Evolutionary conservation across 176 grass and related monocot genomes (phyloP).

Genomic region (Luzula sylvatica): DNA sequence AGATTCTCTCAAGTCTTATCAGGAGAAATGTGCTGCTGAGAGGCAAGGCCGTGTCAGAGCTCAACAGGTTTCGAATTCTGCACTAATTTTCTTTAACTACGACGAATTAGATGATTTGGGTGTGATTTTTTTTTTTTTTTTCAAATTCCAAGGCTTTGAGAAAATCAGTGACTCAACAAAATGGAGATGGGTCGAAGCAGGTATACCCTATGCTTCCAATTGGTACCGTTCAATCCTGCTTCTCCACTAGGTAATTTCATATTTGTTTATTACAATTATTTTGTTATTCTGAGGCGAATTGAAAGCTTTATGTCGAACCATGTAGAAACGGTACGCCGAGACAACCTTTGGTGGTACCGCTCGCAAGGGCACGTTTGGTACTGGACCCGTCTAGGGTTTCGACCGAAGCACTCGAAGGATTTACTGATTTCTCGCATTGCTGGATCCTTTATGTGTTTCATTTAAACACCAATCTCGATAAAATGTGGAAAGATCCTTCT

Average conservation of each 20-base stretch:
- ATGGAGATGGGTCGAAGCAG: conserved; percentile 10
- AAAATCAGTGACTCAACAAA: conserved; percentile 34
- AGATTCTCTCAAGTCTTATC: conserved; percentile 27
- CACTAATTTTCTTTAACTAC: background rate
- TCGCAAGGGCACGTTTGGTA: conserved; percentile 61
- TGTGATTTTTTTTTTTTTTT: conserved; percentile 4
- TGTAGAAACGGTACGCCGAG: conserved; percentile 85
- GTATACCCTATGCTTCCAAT: conserved; percentile 66
- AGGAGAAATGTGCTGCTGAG: conserved; percentile 60
- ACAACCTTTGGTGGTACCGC: conserved; percentile 71
- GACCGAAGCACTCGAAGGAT: conserved; percentile 60
- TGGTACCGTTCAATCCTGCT: conserved; percentile 61
- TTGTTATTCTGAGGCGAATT: background rate
- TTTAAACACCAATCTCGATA: conserved; percentile 87
- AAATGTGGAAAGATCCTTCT: conserved; percentile 77
- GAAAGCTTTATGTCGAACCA: too few relatives aligned
- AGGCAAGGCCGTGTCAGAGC: conserved; percentile 59
- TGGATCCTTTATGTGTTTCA: conserved; percentile 97
- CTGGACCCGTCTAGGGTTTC: conserved; percentile 51
- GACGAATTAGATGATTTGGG: background rate
- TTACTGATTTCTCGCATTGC: conserved; percentile 69
- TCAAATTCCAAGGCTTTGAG: conserved; percentile 40
- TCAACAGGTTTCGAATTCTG: conserved; percentile 46
- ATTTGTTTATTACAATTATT: too few relatives aligned
- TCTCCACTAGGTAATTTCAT: conserved; percentile 61